These are phyloP conservation scores for Lasiosphaeris hirsuta DNA, from an alignment of 495 filamentous ascomycete species.

Conservation along the genomic window DNA sequence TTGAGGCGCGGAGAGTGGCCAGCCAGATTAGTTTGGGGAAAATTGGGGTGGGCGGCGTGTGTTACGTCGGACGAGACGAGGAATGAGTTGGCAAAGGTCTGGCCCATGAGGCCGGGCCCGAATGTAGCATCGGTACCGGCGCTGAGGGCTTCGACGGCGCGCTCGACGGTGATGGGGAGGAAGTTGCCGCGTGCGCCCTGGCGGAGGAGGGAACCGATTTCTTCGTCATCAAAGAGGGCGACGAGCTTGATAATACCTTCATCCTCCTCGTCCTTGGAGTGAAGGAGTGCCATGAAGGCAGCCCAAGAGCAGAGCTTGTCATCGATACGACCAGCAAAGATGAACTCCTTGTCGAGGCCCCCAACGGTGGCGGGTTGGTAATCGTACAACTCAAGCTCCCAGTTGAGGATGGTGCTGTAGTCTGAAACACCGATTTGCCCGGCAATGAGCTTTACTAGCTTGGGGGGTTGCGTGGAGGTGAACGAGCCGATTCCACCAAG, in stretches of 20 bases:
- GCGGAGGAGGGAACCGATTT: conserved; percentile 85
- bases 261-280: conserved; percentile 51
- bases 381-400: conserved; percentile 98
- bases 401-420: conserved; percentile 74
- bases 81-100: conserved; percentile 90
- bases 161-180: conserved; percentile 72
- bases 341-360: conserved; percentile 88
- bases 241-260: conserved; percentile 74
- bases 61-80: conserved; percentile 89
- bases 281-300: conserved; percentile 80
- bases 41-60: conserved; percentile 95
- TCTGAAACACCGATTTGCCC: conserved; percentile 67
- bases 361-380: conserved; percentile 79
- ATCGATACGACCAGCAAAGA: conserved; percentile 92
- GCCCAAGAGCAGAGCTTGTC: conserved; percentile 96
- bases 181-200: conserved; percentile 91
- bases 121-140: conserved; percentile 33
- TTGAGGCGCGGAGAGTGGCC: conserved; percentile 88
- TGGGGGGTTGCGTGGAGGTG: conserved; percentile 72
- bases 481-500: conserved; percentile 60
- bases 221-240: conserved; percentile 92
- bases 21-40: conserved; percentile 71
- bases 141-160: conserved; percentile 68
- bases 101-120: conserved; percentile 66
- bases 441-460: conserved; percentile 79